Evolutionary conservation across 768 basidiomycete species (phyloP).

Genomic region (Russula lepida): DNA sequence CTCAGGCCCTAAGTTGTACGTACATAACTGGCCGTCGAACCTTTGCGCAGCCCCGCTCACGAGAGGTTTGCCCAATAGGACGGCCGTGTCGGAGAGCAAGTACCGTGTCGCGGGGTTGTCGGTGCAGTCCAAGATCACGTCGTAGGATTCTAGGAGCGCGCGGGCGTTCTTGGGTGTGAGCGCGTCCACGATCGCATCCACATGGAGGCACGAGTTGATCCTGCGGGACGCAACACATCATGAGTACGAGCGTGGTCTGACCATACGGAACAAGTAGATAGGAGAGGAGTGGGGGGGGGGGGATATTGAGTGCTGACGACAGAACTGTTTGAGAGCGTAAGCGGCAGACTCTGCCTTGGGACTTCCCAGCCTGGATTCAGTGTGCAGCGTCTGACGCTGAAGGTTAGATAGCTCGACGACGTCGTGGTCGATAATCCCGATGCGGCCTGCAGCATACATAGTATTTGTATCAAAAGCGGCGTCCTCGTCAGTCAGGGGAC

Average conservation of each 20-base stretch:
- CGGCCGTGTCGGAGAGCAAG: slow-evolving; percentile 80
- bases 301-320: background rate
- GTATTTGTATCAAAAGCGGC: background rate
- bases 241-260: background rate
- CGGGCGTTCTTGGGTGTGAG: slow-evolving; percentile 58
- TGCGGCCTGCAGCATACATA: slow-evolving; percentile 45
- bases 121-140: slow-evolving; percentile 87
- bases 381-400: slow-evolving; percentile 89
- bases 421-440: slow-evolving; percentile 88
- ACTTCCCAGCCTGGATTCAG: slow-evolving; percentile 58
- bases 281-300: background rate
- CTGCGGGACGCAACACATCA: slow-evolving; percentile 33
- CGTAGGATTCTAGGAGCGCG: slow-evolving; percentile 51
- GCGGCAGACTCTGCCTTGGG: slow-evolving; percentile 80
- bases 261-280: background rate
- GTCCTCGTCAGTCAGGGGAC: background rate
- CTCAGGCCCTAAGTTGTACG: slow-evolving; percentile 57
- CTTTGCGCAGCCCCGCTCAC: slow-evolving; percentile 90
- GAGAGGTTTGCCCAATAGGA: slow-evolving; percentile 67
- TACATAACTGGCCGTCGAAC: slow-evolving; percentile 72
- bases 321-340: slow-evolving; percentile 54
- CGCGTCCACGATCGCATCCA: slow-evolving; percentile 47
- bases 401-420: slow-evolving; percentile 82
- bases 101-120: slow-evolving; percentile 92
- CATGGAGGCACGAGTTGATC: slow-evolving; percentile 59